Base-by-base conservation (phyloP, 2,329 filamentous ascomycete species). In the Xylaria sp. region DNA sequence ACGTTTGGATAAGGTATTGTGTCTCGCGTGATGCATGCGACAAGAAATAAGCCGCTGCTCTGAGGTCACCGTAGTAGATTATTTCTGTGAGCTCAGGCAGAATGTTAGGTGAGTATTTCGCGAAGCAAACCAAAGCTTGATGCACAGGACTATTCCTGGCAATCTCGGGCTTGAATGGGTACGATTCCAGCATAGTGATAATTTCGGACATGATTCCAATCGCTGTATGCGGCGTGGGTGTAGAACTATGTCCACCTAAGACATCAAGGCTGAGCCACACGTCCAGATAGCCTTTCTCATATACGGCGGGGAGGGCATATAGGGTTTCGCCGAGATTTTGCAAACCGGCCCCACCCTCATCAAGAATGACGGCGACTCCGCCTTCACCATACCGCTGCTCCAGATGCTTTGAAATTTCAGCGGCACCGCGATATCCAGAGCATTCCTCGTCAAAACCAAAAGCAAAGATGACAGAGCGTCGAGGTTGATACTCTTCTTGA, bases 401-500 rank as follows among this genome's bases (percentile, higher is more conserved):
- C 11, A 63, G n/a, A 31, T 42, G 17, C 42, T 63, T 56, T 17
- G 51, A 20, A 15, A 63, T 63, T n/a, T 63, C 15, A n/a, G 20
- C 51, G 33, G 60, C 60, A 49, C 60, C 60, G 17, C 50, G 50
- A 31, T 38, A 31, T 15, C 51, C 60, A 6, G 60, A 55, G 60
- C 60, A 63, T 56, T 63, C 60, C 22, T 56, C 60, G 25, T 63
- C 60, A n/a, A 63, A 63, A 2, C 60, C 60, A n/a, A 63, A 63
- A 11, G 60, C 60, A 17, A 56, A 50, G 5, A 63, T 56, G 17
- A 63, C 60, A 13, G 60, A 36, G 29, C 60, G 60, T 25, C 42
- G 51, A 39, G 60, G 60, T 50, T 49, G 13, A 49, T 56, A 63
- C 6, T 38, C 50, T 5, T 63, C 51, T 17, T 63, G 60, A 5